Evolutionary conservation across 257 asterid genomes (phyloP).

Genomic region (Anisodus acutangulus): DNA sequence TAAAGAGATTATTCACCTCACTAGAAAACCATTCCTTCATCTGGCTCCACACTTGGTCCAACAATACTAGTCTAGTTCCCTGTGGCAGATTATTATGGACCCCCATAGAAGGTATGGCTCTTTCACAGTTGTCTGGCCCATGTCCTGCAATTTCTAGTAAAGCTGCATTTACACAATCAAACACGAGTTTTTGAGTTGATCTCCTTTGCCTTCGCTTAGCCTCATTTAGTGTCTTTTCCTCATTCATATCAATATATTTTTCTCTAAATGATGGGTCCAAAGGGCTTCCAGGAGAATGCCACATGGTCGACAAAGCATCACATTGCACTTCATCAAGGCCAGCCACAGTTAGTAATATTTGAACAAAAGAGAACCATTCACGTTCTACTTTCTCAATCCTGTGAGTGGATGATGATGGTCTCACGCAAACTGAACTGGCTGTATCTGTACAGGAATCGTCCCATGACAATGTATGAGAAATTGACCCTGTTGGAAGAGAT

Average conservation of each 20-base stretch:
- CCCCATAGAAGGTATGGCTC: conserved; percentile 42
- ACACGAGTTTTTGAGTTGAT: conserved; percentile 79
- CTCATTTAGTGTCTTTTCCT: conserved; percentile 62
- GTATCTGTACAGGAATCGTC: conserved; percentile 66
- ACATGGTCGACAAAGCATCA: conserved; percentile 49
- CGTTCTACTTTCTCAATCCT: conserved; percentile 62
- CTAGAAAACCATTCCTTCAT: conserved; percentile 65
- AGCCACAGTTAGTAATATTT: conserved; percentile 63
- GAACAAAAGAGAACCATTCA: conserved; percentile 68
- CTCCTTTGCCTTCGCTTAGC: conserved; percentile 74
- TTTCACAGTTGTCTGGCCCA: conserved; percentile 50
- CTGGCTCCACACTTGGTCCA: conserved; percentile 71
- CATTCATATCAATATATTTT: conserved; percentile 55
- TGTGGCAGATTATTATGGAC: conserved; percentile 33
- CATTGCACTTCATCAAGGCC: conserved; percentile 64
- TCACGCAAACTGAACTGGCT: conserved; percentile 60
- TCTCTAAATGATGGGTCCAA: conserved; percentile 81
- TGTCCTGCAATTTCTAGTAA: conserved; percentile 62
- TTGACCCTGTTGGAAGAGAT: conserved; percentile 96
- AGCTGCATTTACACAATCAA: conserved; percentile 74
- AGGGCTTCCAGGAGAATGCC: conserved; percentile 86
- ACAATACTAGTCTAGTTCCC: conserved; percentile 35
- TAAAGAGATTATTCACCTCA: conserved; percentile 40
- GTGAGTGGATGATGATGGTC: conserved; percentile 48
- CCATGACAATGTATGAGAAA: conserved; percentile 76